Conservation (phyloP, 129 eudicot species). For the Pulicaria dysenterica region DNA sequence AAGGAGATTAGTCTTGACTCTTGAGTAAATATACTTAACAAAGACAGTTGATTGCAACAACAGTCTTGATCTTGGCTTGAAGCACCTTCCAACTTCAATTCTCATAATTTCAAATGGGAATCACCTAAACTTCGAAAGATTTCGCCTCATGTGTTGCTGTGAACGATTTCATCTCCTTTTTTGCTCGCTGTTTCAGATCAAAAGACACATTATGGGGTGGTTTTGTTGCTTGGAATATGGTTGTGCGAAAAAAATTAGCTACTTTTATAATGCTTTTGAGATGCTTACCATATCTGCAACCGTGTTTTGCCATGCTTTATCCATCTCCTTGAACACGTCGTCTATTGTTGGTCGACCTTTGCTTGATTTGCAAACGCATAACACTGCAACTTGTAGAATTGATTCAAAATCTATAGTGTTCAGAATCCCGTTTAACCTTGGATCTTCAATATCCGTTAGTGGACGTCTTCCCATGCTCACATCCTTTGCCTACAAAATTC, state of each 20-base stretch:
- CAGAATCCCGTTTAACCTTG: constrained; percentile 52
- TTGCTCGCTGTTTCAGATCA: constrained; percentile 37
- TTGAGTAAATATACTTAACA: not conserved
- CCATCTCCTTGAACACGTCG: constrained; percentile 59
- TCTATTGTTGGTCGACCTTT: constrained; percentile 69
- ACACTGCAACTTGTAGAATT: constrained; percentile 63
- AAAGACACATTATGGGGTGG: constrained; percentile 1
- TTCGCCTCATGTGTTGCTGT: constrained; percentile 36
- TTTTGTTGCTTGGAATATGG: not conserved
- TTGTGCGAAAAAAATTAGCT: not conserved
- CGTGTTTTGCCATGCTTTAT: constrained; percentile 73
- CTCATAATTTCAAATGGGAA: constrained; percentile 31
- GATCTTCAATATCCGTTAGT: constrained; percentile 66
- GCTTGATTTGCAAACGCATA: constrained; percentile 73
- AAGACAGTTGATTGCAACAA: not conserved
- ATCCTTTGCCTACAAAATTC: constrained; percentile 65
- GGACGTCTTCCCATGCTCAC: constrained; percentile 71
- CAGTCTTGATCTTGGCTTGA: constrained; percentile 23
- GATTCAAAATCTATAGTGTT: constrained; percentile 69
- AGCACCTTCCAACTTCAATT: not conserved
- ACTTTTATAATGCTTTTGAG: not conserved
- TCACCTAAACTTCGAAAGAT: constrained; percentile 43
- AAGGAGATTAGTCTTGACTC: constrained; percentile 1
- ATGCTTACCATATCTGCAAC: constrained; percentile 45
- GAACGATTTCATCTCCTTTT: constrained; percentile 44